Percentiles rank a stretch among this genome's conserved stretches.
phyloP scores from a whole-genome alignment of 2,329 filamentous ascomycete genomes.

The Diaporthe sp. region DNA sequence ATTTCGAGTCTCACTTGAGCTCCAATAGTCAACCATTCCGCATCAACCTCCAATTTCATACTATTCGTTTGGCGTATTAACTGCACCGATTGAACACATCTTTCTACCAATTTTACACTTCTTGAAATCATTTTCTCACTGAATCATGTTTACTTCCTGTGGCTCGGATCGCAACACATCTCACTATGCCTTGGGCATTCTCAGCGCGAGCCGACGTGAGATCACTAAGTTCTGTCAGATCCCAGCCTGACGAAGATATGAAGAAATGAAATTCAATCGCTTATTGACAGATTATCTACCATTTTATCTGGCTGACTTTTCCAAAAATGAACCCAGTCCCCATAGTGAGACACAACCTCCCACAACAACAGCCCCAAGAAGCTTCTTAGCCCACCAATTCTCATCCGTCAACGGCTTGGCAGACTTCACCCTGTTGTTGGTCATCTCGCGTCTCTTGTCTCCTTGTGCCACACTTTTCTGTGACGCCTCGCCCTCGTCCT shows the following conservation, averaged over 20 bases:
- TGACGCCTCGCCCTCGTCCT: conserved; percentile 54
- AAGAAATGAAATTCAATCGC: not conserved
- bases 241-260: not conserved
- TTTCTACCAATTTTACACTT: not conserved
- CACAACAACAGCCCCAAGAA: conserved; percentile 72
- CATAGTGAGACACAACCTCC: conserved; percentile 73
- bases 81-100: not conserved
- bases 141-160: not conserved
- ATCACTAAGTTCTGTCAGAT: not conserved
- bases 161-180: not conserved
- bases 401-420: conserved; percentile 76
- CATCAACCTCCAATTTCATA: not conserved
- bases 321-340: conserved; percentile 69
- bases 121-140: not conserved
- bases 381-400: conserved; percentile 77
- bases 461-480: conserved; percentile 44
- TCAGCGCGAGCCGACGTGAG: not conserved
- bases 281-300: not conserved
- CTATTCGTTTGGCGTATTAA: not conserved
- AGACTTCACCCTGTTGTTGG: conserved; percentile 58
- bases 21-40: not conserved
- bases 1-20: not conserved
- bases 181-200: not conserved
- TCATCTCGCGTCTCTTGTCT: conserved; percentile 41
- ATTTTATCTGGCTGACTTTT: conserved; percentile 45